These are phyloP conservation scores for Candida fluviatilis DNA, from an alignment of 805 yeast genomes.

Conservation along the genomic window DNA sequence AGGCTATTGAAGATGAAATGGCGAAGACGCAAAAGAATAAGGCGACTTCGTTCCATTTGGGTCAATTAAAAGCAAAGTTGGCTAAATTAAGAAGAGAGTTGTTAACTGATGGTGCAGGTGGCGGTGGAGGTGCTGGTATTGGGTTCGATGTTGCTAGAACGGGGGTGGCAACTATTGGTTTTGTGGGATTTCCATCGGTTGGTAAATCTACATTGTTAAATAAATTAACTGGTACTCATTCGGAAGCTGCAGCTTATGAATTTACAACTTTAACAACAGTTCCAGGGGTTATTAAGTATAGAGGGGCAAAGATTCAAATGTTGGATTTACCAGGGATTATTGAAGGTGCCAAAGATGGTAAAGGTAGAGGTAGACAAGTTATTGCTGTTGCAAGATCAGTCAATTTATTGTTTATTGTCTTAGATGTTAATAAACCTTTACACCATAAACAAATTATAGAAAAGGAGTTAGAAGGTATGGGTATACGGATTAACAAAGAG, in stretches of 20 bases:
- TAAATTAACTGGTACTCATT: constrained; percentile 90
- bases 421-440: constrained; percentile 94
- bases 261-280: constrained; percentile 97
- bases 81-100: constrained; percentile 94
- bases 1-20: constrained; percentile 96
- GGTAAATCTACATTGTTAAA: constrained; percentile 83
- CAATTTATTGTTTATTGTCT: constrained; percentile 84
- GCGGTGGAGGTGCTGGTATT: constrained; percentile 86
- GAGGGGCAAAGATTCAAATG: constrained; percentile 98
- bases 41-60: constrained; percentile 96
- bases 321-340: constrained; percentile 86
- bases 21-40: constrained; percentile 96
- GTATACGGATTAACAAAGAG: constrained; percentile 84
- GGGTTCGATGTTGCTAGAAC: constrained; percentile 99
- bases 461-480: constrained; percentile 94
- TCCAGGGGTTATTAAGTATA: constrained; percentile 92
- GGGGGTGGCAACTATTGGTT: constrained; percentile 96
- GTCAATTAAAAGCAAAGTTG: constrained; percentile 92
- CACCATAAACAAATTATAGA: constrained; percentile 93
- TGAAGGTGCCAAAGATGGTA: constrained; percentile 89
- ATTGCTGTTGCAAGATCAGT: constrained; percentile 99
- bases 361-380: constrained; percentile 93
- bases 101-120: constrained; percentile 55
- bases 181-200: constrained; percentile 97
- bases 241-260: constrained; percentile 97